Conservation (phyloP, 1,284 basidiomycete genomes). For the Sparassis latifolia region DNA sequence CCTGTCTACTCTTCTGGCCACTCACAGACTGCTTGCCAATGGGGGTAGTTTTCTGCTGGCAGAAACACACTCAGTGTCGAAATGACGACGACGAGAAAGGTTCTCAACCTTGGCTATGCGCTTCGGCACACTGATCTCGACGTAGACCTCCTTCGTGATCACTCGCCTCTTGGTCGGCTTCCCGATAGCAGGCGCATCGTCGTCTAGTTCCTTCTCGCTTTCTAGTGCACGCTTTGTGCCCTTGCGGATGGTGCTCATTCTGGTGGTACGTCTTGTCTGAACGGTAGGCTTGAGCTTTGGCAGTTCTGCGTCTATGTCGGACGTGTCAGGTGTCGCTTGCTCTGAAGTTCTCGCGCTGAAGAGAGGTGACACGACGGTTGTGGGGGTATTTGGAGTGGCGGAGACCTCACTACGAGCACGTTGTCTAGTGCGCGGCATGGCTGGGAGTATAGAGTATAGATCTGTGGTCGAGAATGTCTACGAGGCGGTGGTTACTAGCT, state of each 20-base stretch:
- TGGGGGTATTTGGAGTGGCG: conserved; percentile 26
- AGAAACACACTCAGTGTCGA: neutral
- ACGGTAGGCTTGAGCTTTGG: conserved; percentile 3
- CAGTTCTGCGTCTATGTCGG: conserved; percentile 26
- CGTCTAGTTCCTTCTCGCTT: conserved; percentile 20
- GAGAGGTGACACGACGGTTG: conserved; percentile 32
- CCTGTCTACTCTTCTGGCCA: conserved; percentile 14
- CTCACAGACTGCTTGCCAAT: neutral
- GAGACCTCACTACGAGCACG: conserved; percentile 15
- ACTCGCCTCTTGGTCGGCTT: conserved; percentile 38
- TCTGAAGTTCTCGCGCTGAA: conserved; percentile 37
- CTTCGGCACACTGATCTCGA: conserved; percentile 33
- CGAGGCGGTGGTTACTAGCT: neutral
- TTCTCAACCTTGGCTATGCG: conserved; percentile 28
- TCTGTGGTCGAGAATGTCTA: too few relatives aligned
- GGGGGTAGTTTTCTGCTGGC: conserved; percentile 1
- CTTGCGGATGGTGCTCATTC: conserved; percentile 7
- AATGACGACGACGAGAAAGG: neutral
- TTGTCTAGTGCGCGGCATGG: conserved; percentile 18
- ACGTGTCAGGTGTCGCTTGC: conserved; percentile 37
- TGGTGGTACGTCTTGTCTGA: conserved; percentile 10
- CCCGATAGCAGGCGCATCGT: conserved; percentile 6
- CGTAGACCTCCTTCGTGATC: conserved; percentile 34
- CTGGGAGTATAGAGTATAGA: neutral
- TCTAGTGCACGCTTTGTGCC: conserved; percentile 27